Evolutionary conservation across 208 protist genomes (phyloP).

Genomic region (Angomonas deanei): DNA sequence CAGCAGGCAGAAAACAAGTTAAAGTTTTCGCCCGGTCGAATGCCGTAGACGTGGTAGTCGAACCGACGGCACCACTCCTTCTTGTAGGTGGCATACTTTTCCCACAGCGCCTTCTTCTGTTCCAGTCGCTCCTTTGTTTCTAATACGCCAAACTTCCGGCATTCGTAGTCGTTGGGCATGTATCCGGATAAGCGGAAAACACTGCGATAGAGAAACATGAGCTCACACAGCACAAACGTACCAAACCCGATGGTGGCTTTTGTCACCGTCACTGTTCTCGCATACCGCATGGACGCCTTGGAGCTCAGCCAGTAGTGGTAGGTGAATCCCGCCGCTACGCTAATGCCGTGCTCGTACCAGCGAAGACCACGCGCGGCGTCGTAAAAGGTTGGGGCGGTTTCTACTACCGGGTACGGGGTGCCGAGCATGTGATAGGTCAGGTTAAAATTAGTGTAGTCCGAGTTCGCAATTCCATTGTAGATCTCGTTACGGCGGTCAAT

Average conservation of each 20-base stretch:
- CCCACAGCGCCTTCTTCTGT: slow-evolving; percentile 73
- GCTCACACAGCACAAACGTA: slow-evolving; percentile 57
- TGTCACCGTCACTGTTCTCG: slow-evolving; percentile 31
- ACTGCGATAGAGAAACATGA: slow-evolving; percentile 79
- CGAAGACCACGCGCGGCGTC: slow-evolving; percentile 53
- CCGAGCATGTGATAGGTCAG: slow-evolving; percentile 74
- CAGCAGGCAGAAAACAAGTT: slow-evolving; percentile 81
- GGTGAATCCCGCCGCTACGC: slow-evolving; percentile 16
- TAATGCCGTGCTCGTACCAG: slow-evolving; percentile 74
- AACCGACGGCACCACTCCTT: slow-evolving; percentile 87
- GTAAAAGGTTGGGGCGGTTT: slow-evolving; percentile 33
- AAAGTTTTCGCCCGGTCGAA: slow-evolving; percentile 78
- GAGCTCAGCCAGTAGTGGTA: slow-evolving; percentile 74
- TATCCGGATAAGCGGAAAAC: slow-evolving; percentile 75
- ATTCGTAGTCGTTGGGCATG: slow-evolving; percentile 85
- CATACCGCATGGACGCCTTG: slow-evolving; percentile 53
- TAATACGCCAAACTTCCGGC: slow-evolving; percentile 81
- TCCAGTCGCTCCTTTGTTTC: slow-evolving; percentile 72
- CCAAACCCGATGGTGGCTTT: slow-evolving; percentile 22
- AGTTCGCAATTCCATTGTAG: slow-evolving; percentile 64
- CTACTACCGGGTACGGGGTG: slow-evolving; percentile 77
- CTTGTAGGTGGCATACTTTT: slow-evolving; percentile 86
- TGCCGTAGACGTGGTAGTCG: slow-evolving; percentile 88
- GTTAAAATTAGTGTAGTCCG: slow-evolving; percentile 83
- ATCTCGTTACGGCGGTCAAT: slow-evolving; percentile 79